Evolutionary conservation across 2,329 filamentous ascomycete species (phyloP).

Genomic region (Talaromyces sp.): DNA sequence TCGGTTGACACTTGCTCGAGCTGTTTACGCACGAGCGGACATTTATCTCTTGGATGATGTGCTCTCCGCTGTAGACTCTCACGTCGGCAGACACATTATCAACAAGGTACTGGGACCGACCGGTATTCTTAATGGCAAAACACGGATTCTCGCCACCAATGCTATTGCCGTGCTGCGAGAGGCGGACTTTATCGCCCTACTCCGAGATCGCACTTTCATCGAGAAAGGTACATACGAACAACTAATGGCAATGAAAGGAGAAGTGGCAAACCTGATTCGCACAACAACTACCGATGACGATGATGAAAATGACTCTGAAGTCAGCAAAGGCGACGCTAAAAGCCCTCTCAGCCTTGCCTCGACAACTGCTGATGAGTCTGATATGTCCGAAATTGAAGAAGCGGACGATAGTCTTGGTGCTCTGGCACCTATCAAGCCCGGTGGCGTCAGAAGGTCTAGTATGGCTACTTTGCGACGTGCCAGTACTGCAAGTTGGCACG

Average conservation of each 20-base stretch:
- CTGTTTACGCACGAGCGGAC: conserved; percentile 95
- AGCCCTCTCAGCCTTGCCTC: conserved; percentile 57
- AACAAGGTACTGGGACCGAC: conserved; percentile 85
- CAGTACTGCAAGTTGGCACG: conserved; percentile 84
- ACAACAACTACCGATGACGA: conserved; percentile 53
- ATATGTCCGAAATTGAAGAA: conserved; percentile 53
- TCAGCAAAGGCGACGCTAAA: conserved; percentile 58
- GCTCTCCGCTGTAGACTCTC: conserved; percentile 94
- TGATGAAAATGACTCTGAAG: conserved; percentile 43
- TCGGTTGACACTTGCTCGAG: conserved; percentile 82
- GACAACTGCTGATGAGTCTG: conserved; percentile 51
- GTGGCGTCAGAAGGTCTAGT: conserved; percentile 61
- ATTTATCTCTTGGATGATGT: conserved; percentile 93
- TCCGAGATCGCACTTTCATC: conserved; percentile 76
- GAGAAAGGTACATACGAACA: conserved; percentile 90
- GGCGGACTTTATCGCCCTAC: conserved; percentile 80
- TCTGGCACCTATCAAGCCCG: conserved; percentile 68
- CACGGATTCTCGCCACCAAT: conserved; percentile 89
- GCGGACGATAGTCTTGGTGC: conserved; percentile 70
- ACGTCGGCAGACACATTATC: conserved; percentile 91
- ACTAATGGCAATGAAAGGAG: conserved; percentile 87
- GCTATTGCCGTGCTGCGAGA: conserved; percentile 86
- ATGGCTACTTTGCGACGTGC: conserved; percentile 80
- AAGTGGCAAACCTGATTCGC: conserved; percentile 78
- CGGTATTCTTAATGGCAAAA: conserved; percentile 79